Evolutionary conservation across 805 yeast species (phyloP).

Genomic region (Starmerella lactis-condensi): DNA sequence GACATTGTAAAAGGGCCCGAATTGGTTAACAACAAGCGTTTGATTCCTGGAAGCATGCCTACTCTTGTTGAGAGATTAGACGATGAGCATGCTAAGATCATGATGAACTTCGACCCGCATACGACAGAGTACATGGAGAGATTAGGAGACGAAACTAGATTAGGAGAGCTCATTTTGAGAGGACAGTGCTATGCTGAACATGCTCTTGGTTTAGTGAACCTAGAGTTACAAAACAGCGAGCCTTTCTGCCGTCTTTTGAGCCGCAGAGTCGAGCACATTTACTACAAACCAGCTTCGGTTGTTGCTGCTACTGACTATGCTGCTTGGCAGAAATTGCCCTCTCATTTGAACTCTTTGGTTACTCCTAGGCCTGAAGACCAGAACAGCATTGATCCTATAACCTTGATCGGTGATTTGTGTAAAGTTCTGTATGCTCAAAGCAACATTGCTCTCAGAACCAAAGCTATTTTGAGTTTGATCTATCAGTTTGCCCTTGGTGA

Average conservation of each 20-base stretch:
- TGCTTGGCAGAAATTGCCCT: conserved; percentile 49
- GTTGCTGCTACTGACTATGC: conserved; percentile 47
- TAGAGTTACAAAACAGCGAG: conserved; percentile 21
- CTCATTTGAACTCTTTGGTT: conserved; percentile 20
- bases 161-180: conserved; percentile 62
- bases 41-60: conserved; percentile 65
- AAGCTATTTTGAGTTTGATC: conserved; percentile 67
- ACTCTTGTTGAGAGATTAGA: conserved; percentile 83
- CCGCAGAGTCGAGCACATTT: conserved; percentile 78
- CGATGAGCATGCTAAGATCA: conserved; percentile 77
- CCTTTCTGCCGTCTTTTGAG: conserved; percentile 48
- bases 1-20: conserved; percentile 46
- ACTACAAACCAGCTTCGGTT: conserved; percentile 72
- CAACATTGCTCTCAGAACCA: conserved; percentile 52
- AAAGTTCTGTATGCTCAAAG: conserved; percentile 47
- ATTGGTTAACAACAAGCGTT: conserved; percentile 47
- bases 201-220: conserved; percentile 19
- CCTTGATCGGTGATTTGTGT: conserved; percentile 46
- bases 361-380: conserved; percentile 25
- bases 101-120: conserved; percentile 84
- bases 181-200: conserved; percentile 72
- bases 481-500: conserved; percentile 84
- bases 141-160: conserved; percentile 63
- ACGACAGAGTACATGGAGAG: conserved; percentile 83
- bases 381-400: conserved; percentile 24